phyloP scores from a whole-genome alignment of 805 yeast genomes.

The Teunomyces atbi region DNA sequence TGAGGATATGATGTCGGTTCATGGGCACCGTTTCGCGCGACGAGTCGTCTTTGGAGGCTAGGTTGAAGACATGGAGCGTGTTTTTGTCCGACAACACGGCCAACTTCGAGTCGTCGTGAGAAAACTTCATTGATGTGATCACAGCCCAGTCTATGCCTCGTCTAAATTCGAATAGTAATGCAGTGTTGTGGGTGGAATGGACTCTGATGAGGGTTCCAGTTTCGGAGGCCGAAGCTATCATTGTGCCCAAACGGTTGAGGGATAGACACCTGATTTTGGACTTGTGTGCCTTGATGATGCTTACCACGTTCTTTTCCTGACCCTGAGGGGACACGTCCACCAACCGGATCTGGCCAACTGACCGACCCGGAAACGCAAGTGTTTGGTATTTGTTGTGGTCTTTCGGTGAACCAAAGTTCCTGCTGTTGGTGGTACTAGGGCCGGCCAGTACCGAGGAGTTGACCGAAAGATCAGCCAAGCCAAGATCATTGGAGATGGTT shows the following conservation, averaged over 20 bases:
- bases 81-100: slow-evolving; percentile 88
- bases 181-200: slow-evolving; percentile 66
- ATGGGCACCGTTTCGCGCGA: slow-evolving; percentile 15
- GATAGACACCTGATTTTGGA: slow-evolving; percentile 62
- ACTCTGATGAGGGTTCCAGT: slow-evolving; percentile 79
- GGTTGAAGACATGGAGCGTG: slow-evolving; percentile 82
- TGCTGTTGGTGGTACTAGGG: slow-evolving; percentile 3
- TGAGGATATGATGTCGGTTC: slow-evolving; percentile 65
- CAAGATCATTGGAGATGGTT: slow-evolving; percentile 60
- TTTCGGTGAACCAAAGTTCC: slow-evolving; percentile 11
- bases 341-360: slow-evolving; percentile 74
- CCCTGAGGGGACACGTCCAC: slow-evolving; percentile 70
- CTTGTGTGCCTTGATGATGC: slow-evolving; percentile 77
- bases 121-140: slow-evolving; percentile 79
- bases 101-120: slow-evolving; percentile 69
- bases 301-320: slow-evolving; percentile 59
- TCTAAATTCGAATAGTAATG: slow-evolving; percentile 77
- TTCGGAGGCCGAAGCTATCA: slow-evolving; percentile 78
- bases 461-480: slow-evolving; percentile 58
- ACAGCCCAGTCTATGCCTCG: slow-evolving; percentile 86
- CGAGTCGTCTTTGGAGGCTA: slow-evolving; percentile 16
- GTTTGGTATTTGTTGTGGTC: slow-evolving; percentile 40
- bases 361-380: slow-evolving; percentile 75
- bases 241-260: slow-evolving; percentile 58
- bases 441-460: slow-evolving; percentile 14